Percentiles rank a stretch among this genome's conserved stretches.
phyloP scores from a whole-genome alignment of 176 grass and related monocot genomes.

The Juncus effusus region DNA sequence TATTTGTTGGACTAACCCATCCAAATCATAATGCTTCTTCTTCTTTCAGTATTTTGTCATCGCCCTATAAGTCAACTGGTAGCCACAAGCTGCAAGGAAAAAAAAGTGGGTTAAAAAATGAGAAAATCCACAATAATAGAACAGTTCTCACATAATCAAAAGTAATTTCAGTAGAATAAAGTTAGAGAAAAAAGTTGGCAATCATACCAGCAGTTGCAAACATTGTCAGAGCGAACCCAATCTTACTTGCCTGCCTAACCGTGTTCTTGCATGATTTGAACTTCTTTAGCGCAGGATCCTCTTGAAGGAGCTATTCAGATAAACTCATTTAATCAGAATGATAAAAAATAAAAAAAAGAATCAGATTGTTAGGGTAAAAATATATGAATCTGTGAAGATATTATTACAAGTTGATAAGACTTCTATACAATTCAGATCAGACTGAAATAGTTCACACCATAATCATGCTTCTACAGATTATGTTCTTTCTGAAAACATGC shows the following conservation, averaged over 20 bases:
- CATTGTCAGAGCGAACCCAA: not conserved
- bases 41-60: slow-evolving; percentile 1
- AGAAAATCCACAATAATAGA: not conserved
- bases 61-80: not conserved
- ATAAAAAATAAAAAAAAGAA: not conserved
- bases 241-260: not conserved
- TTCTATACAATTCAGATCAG: not conserved
- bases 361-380: no score
- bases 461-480: not conserved
- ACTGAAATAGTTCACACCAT: not conserved
- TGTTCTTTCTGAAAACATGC: not conserved
- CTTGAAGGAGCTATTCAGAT: slow-evolving; percentile 2
- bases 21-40: no score
- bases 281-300: slow-evolving; percentile 9
- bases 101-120: slow-evolving; percentile 5
- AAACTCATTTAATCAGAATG: not conserved
- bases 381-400: not conserved
- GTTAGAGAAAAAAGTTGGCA: no score
- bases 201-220: not conserved
- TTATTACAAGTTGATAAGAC: no score
- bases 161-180: no score
- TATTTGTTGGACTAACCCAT: not conserved
- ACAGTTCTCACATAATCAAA: no score
- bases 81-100: slow-evolving; percentile 2
- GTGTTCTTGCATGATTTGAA: not conserved